These are phyloP conservation scores for Chaetomium fimeti DNA, from an alignment of 495 filamentous ascomycete species.

Conservation along the genomic window DNA sequence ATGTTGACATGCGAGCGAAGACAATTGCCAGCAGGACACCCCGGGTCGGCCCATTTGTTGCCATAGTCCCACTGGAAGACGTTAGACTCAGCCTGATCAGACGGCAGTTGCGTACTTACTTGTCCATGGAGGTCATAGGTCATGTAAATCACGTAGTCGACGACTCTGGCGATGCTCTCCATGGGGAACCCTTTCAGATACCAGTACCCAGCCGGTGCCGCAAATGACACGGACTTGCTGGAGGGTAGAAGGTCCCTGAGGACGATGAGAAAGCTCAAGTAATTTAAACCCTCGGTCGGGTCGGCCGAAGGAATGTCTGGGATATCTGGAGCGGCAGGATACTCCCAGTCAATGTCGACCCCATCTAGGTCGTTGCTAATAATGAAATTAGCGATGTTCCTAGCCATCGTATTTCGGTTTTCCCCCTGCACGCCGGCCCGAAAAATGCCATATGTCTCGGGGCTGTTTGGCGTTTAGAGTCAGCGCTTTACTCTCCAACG, in stretches of 20 bases:
- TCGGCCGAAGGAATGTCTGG: not conserved
- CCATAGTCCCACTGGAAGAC: slow-evolving; percentile 27
- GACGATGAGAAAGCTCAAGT: not conserved
- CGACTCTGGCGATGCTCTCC: slow-evolving; percentile 21
- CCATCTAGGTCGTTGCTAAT: slow-evolving; percentile 37
- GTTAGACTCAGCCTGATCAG: too few relatives aligned
- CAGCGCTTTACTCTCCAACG: too few relatives aligned
- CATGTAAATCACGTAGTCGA: slow-evolving; percentile 45
- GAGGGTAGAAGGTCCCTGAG: not conserved
- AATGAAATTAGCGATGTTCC: slow-evolving; percentile 31
- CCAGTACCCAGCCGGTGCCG: slow-evolving; percentile 37
- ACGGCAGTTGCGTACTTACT: too few relatives aligned
- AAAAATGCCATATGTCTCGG: slow-evolving; percentile 30
- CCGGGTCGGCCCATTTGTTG: not conserved
- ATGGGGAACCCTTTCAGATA: slow-evolving; percentile 38
- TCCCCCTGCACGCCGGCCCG: slow-evolving; percentile 27
- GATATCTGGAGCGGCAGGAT: slow-evolving; percentile 38
- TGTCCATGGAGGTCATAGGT: slow-evolving; percentile 28
- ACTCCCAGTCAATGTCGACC: slow-evolving; percentile 41
- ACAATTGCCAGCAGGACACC: slow-evolving; percentile 37
- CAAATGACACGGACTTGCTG: slow-evolving; percentile 18
- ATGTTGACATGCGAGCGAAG: slow-evolving; percentile 45
- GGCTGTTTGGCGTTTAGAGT: too few relatives aligned
- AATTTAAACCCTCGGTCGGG: slow-evolving; percentile 20
- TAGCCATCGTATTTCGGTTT: slow-evolving; percentile 27